phyloP scores from a whole-genome alignment of 2,329 filamentous ascomycete genomes.

The Hypoxylon sp. region DNA sequence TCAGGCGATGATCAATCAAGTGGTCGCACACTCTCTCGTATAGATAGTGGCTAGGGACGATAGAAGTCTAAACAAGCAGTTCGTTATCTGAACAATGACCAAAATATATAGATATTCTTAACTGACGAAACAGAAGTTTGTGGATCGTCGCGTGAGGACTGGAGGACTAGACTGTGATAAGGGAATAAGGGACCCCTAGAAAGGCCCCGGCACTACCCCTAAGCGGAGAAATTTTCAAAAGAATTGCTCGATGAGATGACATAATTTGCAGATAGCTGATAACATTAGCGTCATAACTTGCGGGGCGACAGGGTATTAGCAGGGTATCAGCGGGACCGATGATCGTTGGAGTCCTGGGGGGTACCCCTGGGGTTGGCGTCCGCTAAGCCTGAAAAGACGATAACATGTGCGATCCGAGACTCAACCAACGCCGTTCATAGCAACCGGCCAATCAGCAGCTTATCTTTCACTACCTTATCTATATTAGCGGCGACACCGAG shows the following conservation, averaged over 20 bases:
- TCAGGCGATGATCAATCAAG: neutral
- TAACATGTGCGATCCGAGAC: conserved; percentile 30
- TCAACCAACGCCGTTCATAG: conserved; percentile 17
- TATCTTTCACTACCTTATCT: conserved; percentile 41
- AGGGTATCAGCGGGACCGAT: conserved; percentile 30
- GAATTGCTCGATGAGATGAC: conserved; percentile 54
- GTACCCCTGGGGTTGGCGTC: conserved; percentile 21
- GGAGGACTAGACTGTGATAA: conserved; percentile 1
- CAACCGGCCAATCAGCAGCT: conserved; percentile 34
- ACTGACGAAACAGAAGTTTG: neutral
- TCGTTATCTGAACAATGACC: neutral
- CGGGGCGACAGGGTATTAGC: conserved; percentile 29
- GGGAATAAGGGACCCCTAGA: neutral
- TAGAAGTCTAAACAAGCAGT: neutral
- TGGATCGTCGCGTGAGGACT: conserved; percentile 6
- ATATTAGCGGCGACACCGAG: conserved; percentile 40
- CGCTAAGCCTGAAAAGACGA: conserved; percentile 39
- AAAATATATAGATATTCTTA: conserved; percentile 10
- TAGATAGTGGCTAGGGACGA: neutral
- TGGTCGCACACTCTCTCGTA: neutral
- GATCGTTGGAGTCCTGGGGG: conserved; percentile 29
- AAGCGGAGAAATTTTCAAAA: conserved; percentile 36
- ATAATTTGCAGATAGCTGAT: conserved; percentile 48
- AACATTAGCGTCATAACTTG: conserved; percentile 47
- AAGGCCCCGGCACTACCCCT: neutral